Conservation (phyloP, 495 filamentous ascomycete species). For the Tricharina praecox region DNA sequence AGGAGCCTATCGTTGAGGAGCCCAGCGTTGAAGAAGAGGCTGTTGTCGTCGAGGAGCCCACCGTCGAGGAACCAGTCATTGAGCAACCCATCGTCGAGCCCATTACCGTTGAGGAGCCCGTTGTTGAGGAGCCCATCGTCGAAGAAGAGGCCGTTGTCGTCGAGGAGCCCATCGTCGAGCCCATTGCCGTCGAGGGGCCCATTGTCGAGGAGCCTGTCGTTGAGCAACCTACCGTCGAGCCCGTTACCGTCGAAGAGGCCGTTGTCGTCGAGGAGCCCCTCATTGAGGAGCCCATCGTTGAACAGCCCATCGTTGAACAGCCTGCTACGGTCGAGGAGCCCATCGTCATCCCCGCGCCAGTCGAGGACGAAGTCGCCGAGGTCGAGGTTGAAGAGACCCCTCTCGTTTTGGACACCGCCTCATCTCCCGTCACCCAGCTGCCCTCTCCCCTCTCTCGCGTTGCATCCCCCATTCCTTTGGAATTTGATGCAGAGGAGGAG, state of each 20-base stretch:
- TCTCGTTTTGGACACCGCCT: too few species aligned
- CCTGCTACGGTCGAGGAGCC: conserved; percentile 1
- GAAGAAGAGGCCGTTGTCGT: neutral
- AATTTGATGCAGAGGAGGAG: neutral
- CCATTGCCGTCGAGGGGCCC: neutral
- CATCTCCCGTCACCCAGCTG: neutral
- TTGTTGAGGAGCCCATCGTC: neutral
- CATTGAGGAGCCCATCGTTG: neutral
- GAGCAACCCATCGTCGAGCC: neutral
- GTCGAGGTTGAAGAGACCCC: neutral
- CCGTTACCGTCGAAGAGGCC: neutral
- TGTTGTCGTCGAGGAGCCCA: neutral
- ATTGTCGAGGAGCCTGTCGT: neutral
- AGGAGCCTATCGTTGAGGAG: neutral
- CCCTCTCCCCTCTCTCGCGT: neutral
- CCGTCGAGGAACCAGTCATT: neutral
- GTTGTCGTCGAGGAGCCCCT: neutral
- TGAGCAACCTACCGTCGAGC: neutral
- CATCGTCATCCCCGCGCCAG: neutral
- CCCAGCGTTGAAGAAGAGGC: neutral
- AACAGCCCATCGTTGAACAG: neutral
- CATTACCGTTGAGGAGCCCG: neutral
- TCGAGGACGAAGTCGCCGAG: neutral
- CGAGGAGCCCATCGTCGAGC: neutral
- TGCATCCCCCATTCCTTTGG: neutral